These are phyloP conservation scores for Salinomyces thailandicus DNA, from an alignment of 2,329 filamentous ascomycete genomes.

Conservation along the genomic window DNA sequence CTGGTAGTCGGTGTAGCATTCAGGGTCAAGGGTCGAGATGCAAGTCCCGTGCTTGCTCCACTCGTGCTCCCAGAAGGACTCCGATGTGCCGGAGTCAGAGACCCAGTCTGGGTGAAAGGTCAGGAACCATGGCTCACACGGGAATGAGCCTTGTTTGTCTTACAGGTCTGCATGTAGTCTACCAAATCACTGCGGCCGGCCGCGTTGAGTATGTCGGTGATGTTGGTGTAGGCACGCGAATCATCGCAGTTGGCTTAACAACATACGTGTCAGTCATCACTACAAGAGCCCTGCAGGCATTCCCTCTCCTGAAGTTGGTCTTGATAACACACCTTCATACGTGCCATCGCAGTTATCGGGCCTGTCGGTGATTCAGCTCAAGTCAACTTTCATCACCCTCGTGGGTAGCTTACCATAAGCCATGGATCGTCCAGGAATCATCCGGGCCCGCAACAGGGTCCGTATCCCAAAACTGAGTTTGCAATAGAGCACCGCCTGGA, in stretches of 20 bases:
- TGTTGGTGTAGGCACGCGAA: constrained; percentile 53
- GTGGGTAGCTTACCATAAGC: constrained; percentile 41
- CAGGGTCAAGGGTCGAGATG: constrained; percentile 55
- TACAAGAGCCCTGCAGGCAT: no score
- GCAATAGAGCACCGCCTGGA: constrained; percentile 59
- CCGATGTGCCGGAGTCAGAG: constrained; percentile 53
- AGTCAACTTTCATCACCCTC: no score
- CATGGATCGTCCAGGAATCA: constrained; percentile 66
- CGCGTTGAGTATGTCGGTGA: constrained; percentile 49
- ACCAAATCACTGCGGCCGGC: constrained; percentile 48
- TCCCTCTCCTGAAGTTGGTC: no score
- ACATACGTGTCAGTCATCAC: no score
- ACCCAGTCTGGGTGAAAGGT: constrained; percentile 60
- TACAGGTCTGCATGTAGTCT: constrained; percentile 52
- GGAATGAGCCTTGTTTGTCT: no score
- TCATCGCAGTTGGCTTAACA: constrained; percentile 56
- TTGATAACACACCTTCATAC: no score
- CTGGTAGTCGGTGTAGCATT: constrained; percentile 51
- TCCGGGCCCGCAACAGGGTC: constrained; percentile 52
- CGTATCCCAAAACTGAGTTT: constrained; percentile 71
- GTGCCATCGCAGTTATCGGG: constrained; percentile 54
- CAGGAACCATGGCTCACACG: no score
- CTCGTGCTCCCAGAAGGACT: constrained; percentile 58
- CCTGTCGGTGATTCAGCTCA: no score
- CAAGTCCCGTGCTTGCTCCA: constrained; percentile 66